Conservation (phyloP, 164 flowering plant genomes). For the Chimonanthus praecox region DNA sequence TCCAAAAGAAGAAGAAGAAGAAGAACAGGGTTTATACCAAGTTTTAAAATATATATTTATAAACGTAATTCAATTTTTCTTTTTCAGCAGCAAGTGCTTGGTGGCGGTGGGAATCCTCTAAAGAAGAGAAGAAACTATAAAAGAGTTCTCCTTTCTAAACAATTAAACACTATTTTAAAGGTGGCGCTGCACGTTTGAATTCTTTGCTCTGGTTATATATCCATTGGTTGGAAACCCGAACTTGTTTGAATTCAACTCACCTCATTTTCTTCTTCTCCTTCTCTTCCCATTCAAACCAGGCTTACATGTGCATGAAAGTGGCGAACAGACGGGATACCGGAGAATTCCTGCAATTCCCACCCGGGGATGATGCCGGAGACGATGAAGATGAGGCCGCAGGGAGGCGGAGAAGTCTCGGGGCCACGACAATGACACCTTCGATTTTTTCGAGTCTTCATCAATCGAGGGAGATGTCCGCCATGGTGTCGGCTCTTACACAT, state of each 20-base stretch:
- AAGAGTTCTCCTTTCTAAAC: neutral
- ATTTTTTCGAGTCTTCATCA: conserved; percentile 7
- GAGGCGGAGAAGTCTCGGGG: neutral
- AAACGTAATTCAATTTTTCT: neutral
- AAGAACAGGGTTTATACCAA: neutral
- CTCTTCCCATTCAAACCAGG: neutral
- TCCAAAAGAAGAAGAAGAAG: neutral
- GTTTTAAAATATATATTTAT: too few species aligned
- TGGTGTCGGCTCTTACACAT: conserved; percentile 49
- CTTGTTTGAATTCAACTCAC: neutral
- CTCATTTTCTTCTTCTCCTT: too few species aligned
- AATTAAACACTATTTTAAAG: neutral
- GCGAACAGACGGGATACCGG: neutral
- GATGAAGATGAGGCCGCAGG: conserved; percentile 3
- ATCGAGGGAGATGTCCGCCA: conserved; percentile 43
- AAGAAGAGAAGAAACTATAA: neutral
- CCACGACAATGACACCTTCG: neutral
- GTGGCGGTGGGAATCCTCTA: too few species aligned
- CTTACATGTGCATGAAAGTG: conserved; percentile 11
- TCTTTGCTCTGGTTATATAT: neutral
- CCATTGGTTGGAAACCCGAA: neutral
- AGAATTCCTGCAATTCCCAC: neutral
- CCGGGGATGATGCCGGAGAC: neutral
- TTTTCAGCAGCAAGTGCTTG: neutral
- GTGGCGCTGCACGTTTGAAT: neutral